Evolutionary conservation across 345 rosid species (phyloP).

Genomic region (Hypericum androsaemum): DNA sequence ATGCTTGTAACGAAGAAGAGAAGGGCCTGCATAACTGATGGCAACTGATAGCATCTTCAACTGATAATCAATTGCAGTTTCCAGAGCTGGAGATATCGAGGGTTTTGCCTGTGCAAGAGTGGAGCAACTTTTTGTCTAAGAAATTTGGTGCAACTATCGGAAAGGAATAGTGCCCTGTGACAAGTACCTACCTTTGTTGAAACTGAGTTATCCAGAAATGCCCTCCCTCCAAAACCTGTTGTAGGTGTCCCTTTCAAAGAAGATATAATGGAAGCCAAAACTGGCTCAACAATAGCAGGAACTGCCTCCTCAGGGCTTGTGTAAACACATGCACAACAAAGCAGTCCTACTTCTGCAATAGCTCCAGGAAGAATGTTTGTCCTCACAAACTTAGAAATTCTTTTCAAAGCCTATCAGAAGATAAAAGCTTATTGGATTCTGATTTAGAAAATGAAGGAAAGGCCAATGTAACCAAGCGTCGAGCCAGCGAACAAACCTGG

Average conservation of each 20-base stretch:
- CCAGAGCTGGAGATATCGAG: slow-evolving; percentile 87
- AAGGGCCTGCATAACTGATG: slow-evolving; percentile 77
- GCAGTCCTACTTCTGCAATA: slow-evolving; percentile 95
- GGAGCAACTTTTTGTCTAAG: slow-evolving; percentile 10
- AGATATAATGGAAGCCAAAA: slow-evolving; percentile 63
- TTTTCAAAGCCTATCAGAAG: slow-evolving; percentile 72
- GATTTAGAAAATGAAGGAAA: slow-evolving; percentile 1
- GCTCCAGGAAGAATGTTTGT: slow-evolving; percentile 98
- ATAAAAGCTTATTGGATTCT: slow-evolving; percentile 8
- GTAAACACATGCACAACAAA: slow-evolving; percentile 96
- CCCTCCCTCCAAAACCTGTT: slow-evolving; percentile 86
- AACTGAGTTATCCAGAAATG: slow-evolving; percentile 33
- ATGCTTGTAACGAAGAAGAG: slow-evolving; percentile 68
- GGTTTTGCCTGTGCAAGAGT: slow-evolving; percentile 48
- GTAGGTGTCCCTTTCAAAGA: slow-evolving; percentile 80
- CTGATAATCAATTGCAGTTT: slow-evolving; percentile 87
- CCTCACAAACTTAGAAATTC: slow-evolving; percentile 85
- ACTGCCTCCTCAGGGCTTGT: slow-evolving; percentile 92
- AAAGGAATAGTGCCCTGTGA: slow-evolving; percentile 14
- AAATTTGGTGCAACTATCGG: slow-evolving; percentile 13
- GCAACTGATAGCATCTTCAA: slow-evolving; percentile 80
- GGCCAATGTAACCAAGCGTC: neutral
- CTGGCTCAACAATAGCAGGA: slow-evolving; percentile 73
- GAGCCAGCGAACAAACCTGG: slow-evolving; percentile 44
- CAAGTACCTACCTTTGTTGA: slow-evolving; percentile 53